Conservation (phyloP, 1,139 yeast species). For the Protomyces gravidus region DNA sequence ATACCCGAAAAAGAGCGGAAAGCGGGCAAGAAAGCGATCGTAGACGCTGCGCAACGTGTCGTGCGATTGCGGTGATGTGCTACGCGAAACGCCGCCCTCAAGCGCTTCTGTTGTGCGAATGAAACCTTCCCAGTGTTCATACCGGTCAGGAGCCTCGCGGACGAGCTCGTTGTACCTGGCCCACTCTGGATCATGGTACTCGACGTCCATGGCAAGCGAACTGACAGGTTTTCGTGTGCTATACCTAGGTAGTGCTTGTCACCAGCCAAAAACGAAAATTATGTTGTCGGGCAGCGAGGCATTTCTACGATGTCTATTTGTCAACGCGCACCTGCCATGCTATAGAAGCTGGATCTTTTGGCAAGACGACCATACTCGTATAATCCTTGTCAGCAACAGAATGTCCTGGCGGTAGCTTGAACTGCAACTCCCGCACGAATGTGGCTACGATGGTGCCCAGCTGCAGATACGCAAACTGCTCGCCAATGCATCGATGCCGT, state of each 20-base stretch:
- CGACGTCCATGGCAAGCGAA: too few species aligned
- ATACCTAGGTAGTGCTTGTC: too few species aligned
- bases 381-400: slow-evolving; percentile 74
- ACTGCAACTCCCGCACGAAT: slow-evolving; percentile 68
- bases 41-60: slow-evolving; percentile 51
- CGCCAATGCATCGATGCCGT: slow-evolving; percentile 98
- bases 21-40: slow-evolving; percentile 54
- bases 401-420: slow-evolving; percentile 57
- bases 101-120: slow-evolving; percentile 42
- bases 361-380: slow-evolving; percentile 38
- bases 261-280: too few species aligned
- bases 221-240: too few species aligned
- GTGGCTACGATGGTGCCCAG: slow-evolving; percentile 79
- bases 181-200: slow-evolving; percentile 28
- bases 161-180: slow-evolving; percentile 22
- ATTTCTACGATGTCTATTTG: too few species aligned
- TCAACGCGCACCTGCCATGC: slow-evolving; percentile 17
- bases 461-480: slow-evolving; percentile 94
- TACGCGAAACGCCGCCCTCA: slow-evolving; percentile 47
- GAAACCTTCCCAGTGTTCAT: slow-evolving; percentile 49
- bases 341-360: slow-evolving; percentile 24
- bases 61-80: slow-evolving; percentile 45
- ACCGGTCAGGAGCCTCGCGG: slow-evolving; percentile 21
- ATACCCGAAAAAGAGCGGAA: slow-evolving; percentile 69
- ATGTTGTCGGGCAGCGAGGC: too few species aligned